Percentiles rank a stretch among this genome's conserved stretches.
phyloP scores from a whole-genome alignment of 768 basidiomycete genomes.

The Boletus pseudo-olivaceus region DNA sequence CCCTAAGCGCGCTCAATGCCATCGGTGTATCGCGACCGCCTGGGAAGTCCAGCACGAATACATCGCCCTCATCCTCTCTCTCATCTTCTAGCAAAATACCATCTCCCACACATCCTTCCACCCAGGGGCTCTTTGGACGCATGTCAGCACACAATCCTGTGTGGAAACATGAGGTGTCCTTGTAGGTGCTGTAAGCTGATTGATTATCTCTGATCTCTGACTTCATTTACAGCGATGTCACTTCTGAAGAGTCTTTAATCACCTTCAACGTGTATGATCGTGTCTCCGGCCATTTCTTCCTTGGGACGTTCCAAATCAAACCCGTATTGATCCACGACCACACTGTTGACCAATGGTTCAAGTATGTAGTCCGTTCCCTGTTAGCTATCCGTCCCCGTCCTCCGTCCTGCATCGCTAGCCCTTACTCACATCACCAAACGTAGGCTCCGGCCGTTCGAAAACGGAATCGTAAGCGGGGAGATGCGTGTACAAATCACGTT shows the following conservation, averaged over 20 bases:
- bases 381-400: constrained; percentile 11
- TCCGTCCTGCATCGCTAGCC: constrained; percentile 6
- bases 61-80: constrained; percentile 42
- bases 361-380: constrained; percentile 50
- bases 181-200: constrained; percentile 56
- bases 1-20: constrained; percentile 63
- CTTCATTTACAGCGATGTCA: constrained; percentile 74
- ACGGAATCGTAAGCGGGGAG: constrained; percentile 86
- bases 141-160: constrained; percentile 83
- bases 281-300: constrained; percentile 77
- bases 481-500: constrained; percentile 94
- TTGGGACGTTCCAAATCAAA: constrained; percentile 89
- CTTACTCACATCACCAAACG: constrained; percentile 12
- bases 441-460: constrained; percentile 73
- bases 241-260: constrained; percentile 78
- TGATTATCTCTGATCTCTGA: constrained; percentile 18
- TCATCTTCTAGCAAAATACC: constrained; percentile 38
- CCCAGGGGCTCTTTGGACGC: constrained; percentile 56
- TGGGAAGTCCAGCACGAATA: constrained; percentile 40
- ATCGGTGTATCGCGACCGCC: constrained; percentile 49
- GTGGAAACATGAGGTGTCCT: constrained; percentile 99
- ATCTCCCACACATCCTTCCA: constrained; percentile 27
- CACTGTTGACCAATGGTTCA: constrained; percentile 96
- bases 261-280: constrained; percentile 92
- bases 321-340: constrained; percentile 90